Base-by-base conservation (phyloP, 176 grass and related monocot species). In the Oryza nivara region DNA sequence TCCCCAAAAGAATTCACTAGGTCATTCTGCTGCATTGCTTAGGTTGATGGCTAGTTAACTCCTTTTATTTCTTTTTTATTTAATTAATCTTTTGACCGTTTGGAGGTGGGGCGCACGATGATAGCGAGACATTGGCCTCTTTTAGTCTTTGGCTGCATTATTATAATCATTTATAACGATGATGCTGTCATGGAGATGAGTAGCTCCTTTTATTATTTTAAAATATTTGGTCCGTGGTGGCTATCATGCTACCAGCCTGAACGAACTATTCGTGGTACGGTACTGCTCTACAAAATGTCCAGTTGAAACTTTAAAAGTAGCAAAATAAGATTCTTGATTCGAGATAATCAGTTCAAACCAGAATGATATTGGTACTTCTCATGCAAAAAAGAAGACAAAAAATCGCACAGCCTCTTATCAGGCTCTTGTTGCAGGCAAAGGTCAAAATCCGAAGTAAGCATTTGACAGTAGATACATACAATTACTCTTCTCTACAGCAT, bases 91-190 rank as follows among this genome's bases (percentile, higher is more conserved):
- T 77, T 70, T 64, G 2, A 25, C 9, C 10, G 14, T 84, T 74
- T 64, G 30, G 48, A 64, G 49, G 77, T 75, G 82, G 64, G 71
- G 49, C 20, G 87, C 87, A 89, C 48, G 63, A 89, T 89, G 82
- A 22, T 89, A 61, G 64, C 76, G 9, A 40, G 38, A 32, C 65
- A 68, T 80, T 48, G 68, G 28, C 66, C 17, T 70, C 1, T 44
- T 80, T 80, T 74, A 61, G 14, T 80, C 63, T 45, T 45, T 19
- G 2, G 49, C 6, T 64, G 11, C 43, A 34, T 41, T 49, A 65
- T 58, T 20, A n/a, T 70, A 64, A 64, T 48, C 34, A 74, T 41
- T 44, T 70, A 28, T 45, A 80, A 54, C 43, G 66, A 75, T 64
- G 26, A 69, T 70, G 76, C 47, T 45, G 61, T 71, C 58, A 45